Conservation (phyloP, 495 filamentous ascomycete genomes). For the Aspergillus bertholletiae region DNA sequence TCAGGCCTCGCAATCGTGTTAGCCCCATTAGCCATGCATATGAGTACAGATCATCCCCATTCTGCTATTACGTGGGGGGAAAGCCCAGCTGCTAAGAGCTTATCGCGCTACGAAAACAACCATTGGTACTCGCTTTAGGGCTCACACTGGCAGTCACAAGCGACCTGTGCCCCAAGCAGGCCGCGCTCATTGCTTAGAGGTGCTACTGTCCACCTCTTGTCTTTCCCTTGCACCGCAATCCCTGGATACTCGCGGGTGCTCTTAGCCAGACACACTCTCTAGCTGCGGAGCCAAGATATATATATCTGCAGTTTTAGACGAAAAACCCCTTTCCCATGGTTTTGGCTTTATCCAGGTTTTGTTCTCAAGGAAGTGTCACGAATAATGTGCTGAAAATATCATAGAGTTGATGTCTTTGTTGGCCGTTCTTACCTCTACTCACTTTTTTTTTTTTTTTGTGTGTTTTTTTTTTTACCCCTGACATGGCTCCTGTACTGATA, state of each 20-base stretch:
- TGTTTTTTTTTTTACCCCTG: conserved; percentile 13
- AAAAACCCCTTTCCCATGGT: not conserved
- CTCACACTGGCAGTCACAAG: too few species aligned
- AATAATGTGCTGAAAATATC: conserved; percentile 15
- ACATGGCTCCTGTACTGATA: conserved; percentile 12
- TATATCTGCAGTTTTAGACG: not conserved
- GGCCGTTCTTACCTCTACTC: not conserved
- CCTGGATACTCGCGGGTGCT: not conserved
- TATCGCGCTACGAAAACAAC: not conserved
- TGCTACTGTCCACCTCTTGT: not conserved
- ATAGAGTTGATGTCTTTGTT: conserved; percentile 4
- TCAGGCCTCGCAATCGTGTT: not conserved
- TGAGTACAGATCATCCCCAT: not conserved
- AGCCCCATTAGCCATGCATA: not conserved
- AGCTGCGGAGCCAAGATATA: not conserved
- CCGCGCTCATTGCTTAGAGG: not conserved
- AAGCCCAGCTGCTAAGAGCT: not conserved
- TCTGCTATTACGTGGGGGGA: not conserved
- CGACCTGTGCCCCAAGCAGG: not conserved
- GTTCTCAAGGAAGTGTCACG: not conserved
- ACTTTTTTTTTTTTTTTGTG: not conserved
- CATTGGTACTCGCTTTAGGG: not conserved
- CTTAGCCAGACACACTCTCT: not conserved
- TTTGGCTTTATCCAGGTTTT: not conserved
- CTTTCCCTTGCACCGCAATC: not conserved